Base-by-base conservation (phyloP, 495 filamentous ascomycete species). In the Daldinia caldariorum region DNA sequence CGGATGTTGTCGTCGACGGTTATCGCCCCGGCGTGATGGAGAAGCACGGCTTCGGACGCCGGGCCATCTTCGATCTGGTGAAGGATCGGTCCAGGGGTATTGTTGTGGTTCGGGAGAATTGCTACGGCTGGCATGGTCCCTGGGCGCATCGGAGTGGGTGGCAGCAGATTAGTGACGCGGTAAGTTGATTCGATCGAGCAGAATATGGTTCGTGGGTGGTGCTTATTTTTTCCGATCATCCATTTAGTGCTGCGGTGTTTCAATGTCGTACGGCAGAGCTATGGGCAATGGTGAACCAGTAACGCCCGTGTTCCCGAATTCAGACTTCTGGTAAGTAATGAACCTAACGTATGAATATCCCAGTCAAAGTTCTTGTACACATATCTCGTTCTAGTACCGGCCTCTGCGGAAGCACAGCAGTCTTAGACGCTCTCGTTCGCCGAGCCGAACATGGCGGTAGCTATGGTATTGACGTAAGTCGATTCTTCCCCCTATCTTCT, bases 151-250 rank as follows among this genome's bases (percentile, higher is more conserved):
- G 85, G 10, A 79, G 75, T 32, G 84, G 84, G 9, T 87, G 84
- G 83, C 84, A 86, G 72, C 83, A 85, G 71, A 84, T 87, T 47
- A 81, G 78, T 60, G 84, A 86, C 63, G 82, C 81, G 49, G 67
- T 70, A 13, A 57, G 67, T 62, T 26, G 26, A 26, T 1, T 26
- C 26, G 1, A 26, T 26, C 26, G 26, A 26, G 26, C 3, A 26
- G 9, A 66, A 82, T 35, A 6, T 35, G 6, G 34, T 35, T 7
- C 37, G 5, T 35, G 6, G 9, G 34, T 35, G 9, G 7, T 22
- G 41, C 16, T 45, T 45, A 12, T 18, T 18, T 9, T 45, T 45
- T 16, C n/a, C n/a, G 26, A 26, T 26, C 3, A 10, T 18, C 10
- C 2, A 20, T 45, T 18, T 45, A 45, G 41, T 45, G 41, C 41